phyloP scores from a whole-genome alignment of 2,329 filamentous ascomycete genomes.

The Epicoccum sorghinum region DNA sequence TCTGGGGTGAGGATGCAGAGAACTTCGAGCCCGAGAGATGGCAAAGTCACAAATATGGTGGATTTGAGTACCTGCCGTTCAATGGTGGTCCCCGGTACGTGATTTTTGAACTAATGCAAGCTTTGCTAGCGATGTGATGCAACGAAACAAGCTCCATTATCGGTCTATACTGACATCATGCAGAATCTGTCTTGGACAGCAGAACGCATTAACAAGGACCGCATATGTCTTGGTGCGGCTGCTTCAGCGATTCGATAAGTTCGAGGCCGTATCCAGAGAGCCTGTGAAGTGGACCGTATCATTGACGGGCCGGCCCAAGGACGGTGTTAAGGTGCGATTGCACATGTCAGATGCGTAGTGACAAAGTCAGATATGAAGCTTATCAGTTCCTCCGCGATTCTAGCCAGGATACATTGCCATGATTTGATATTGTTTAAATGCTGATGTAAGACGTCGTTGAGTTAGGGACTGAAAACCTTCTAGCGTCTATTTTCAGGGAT shows the following conservation, averaged over 20 bases:
- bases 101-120: background rate
- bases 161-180: constrained; percentile 6
- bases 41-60: constrained; percentile 13
- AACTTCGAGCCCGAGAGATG: constrained; percentile 33
- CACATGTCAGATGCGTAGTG: background rate
- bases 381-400: too few relatives aligned
- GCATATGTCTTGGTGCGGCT: constrained; percentile 20
- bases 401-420: too few relatives aligned
- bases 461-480: too few relatives aligned
- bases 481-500: too few relatives aligned
- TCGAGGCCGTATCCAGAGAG: constrained; percentile 7
- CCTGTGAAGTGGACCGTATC: background rate
- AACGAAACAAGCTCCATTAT: too few relatives aligned
- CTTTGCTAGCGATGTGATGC: too few relatives aligned
- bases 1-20: constrained; percentile 31
- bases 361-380: too few relatives aligned
- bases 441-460: too few relatives aligned
- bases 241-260: constrained; percentile 28
- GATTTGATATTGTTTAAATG: too few relatives aligned
- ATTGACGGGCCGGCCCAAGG: background rate
- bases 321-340: constrained; percentile 2
- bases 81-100: constrained; percentile 34
- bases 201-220: constrained; percentile 5
- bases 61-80: constrained; percentile 33
- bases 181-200: constrained; percentile 6